A percentile compares a stretch with the other conserved stretches of the same genome.
phyloP scores from a whole-genome alignment of 768 basidiomycete genomes.

The Hypsizygus marmoreus region DNA sequence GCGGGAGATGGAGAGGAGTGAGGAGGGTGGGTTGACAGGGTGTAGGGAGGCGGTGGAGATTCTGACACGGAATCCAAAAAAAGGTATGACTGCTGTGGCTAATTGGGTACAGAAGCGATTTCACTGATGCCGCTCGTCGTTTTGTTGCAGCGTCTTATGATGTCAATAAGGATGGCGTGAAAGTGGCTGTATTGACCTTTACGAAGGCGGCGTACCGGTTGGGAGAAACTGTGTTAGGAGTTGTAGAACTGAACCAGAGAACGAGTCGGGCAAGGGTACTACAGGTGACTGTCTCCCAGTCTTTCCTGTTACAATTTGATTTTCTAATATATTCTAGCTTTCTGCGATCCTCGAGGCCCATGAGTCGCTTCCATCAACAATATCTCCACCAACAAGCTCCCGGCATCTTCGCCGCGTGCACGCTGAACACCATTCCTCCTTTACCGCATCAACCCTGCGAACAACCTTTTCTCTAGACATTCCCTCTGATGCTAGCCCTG shows the following conservation, averaged over 20 bases:
- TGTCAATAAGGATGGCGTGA: slow-evolving; percentile 89
- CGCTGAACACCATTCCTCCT: slow-evolving; percentile 82
- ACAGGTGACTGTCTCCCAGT: slow-evolving; percentile 56
- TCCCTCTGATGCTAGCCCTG: slow-evolving; percentile 88
- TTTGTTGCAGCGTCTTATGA: slow-evolving; percentile 79
- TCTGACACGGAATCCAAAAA: slow-evolving; percentile 85
- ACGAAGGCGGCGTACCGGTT: slow-evolving; percentile 89
- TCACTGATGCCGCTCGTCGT: neutral
- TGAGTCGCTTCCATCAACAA: slow-evolving; percentile 72
- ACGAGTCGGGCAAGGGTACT: slow-evolving; percentile 74
- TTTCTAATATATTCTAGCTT: slow-evolving; percentile 58
- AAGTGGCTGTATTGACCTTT: slow-evolving; percentile 89
- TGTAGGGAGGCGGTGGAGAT: slow-evolving; percentile 91
- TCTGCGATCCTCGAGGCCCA: slow-evolving; percentile 89
- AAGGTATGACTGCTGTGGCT: slow-evolving; percentile 59
- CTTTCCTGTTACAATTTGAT: neutral
- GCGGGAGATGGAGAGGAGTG: slow-evolving; percentile 36
- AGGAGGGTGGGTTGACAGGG: slow-evolving; percentile 51
- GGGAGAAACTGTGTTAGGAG: slow-evolving; percentile 89
- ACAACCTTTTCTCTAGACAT: slow-evolving; percentile 91
- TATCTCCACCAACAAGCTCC: slow-evolving; percentile 48
- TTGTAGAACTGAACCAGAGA: slow-evolving; percentile 83
- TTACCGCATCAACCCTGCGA: slow-evolving; percentile 70
- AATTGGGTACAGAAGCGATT: too few species aligned
- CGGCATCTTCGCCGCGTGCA: slow-evolving; percentile 72